These are phyloP conservation scores for Thyridium curvatum DNA, from an alignment of 2,329 filamentous ascomycete genomes.

Conservation along the genomic window DNA sequence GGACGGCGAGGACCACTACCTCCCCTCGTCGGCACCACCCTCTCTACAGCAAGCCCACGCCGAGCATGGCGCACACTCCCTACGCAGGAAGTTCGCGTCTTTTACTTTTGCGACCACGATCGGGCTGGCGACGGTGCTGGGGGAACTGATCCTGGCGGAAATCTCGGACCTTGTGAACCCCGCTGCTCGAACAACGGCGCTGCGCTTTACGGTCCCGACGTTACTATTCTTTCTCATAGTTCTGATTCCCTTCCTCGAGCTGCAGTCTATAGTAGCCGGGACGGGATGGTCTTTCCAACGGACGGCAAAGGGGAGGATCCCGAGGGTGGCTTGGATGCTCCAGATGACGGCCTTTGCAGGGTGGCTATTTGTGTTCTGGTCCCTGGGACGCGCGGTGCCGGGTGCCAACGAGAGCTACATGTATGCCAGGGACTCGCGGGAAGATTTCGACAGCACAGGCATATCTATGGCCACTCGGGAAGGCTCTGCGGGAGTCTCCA, in stretches of 20 bases:
- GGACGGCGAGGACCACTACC: conserved; percentile 55
- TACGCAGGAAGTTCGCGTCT: conserved; percentile 46
- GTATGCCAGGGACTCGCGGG: conserved; percentile 12
- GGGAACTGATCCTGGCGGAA: conserved; percentile 76
- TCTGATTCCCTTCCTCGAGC: conserved; percentile 72
- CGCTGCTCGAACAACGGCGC: conserved; percentile 58
- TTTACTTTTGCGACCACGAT: conserved; percentile 71
- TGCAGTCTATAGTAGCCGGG: conserved; percentile 56
- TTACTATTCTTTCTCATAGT: conserved; percentile 68
- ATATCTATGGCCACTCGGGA: conserved; percentile 16
- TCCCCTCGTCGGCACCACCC: conserved; percentile 56
- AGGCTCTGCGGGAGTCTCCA: neutral
- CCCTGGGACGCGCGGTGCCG: conserved; percentile 55
- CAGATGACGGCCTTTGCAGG: conserved; percentile 54
- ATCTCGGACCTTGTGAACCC: conserved; percentile 70
- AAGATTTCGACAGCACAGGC: conserved; percentile 23
- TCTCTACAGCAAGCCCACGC: conserved; percentile 52
- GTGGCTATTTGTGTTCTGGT: conserved; percentile 76
- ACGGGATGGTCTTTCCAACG: conserved; percentile 58
- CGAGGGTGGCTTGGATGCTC: conserved; percentile 57
- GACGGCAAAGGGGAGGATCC: conserved; percentile 47
- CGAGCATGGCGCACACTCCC: conserved; percentile 47
- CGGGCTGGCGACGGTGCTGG: conserved; percentile 69
- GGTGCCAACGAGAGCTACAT: conserved; percentile 13
- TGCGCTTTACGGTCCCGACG: conserved; percentile 63